Base-by-base conservation (phyloP, 495 filamentous ascomycete species). In the Ramalina intermedia region DNA sequence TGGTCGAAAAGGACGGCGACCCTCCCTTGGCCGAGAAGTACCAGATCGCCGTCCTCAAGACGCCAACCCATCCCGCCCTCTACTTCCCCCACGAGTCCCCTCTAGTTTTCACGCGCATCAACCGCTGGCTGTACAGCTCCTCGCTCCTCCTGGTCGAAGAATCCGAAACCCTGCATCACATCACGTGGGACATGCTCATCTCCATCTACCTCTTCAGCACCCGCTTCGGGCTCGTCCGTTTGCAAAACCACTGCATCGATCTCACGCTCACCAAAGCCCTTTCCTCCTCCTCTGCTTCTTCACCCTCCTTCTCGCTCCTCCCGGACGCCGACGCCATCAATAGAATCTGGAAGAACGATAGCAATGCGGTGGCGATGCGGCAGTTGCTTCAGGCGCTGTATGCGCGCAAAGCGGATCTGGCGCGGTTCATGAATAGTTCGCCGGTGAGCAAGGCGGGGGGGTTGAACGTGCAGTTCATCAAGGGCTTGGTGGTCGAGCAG, bases 161-260 rank as follows among this genome's bases (percentile, higher is more conserved):
- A 5, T 21, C 9, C 0, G 43, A 55, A 37, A 36, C 4, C 0
- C 20, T 27, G 2, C 35, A 20, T 5, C 21, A 20, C 1, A 2
- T 55, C 8, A 9, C 5, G 1, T 51, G 42, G 48, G 20, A 6
- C 11, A 13, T 9, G 17, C n/a, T 55, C 11, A 43, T 55, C 8
- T 24, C 33, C 3, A 2, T 48, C 17, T 51, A 55, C n/a, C n/a
- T 24, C 0, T 55, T 55, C 18, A 48, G 43, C 8, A 43, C 33
- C 0, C 35, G 39, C n/a, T 38, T 17, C 6, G 37, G 43, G 1
- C 37, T 55, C 0, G 16, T 35, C 0, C 16, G 12, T 2, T 2
- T 55, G 4, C 48, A 51, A 11, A 55, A 55, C 12, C 26, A 26
- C 0, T 47, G 42, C n/a, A 47, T 55, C 0, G 39, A 51, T 4